Evolutionary conservation across 768 basidiomycete species (phyloP).

Genomic region (Boletus rex-veris): DNA sequence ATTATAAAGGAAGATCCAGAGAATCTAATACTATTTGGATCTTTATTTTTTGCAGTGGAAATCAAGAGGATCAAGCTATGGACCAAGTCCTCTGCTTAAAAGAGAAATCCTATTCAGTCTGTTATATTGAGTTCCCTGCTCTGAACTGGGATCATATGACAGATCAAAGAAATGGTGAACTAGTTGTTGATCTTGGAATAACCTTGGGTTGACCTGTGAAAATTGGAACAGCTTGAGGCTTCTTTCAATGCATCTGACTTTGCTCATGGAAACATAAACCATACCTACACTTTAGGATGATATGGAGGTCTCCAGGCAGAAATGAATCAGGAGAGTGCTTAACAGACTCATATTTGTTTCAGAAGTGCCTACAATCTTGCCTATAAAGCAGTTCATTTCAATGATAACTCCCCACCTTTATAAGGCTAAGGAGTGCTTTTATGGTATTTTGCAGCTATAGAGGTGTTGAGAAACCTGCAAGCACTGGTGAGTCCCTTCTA

Average conservation of each 20-base stretch:
- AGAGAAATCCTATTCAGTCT: background rate
- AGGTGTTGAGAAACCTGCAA: no score
- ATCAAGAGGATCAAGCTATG: background rate
- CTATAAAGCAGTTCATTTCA: background rate
- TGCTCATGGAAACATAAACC: background rate
- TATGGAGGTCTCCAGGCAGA: slow-evolving; percentile 3
- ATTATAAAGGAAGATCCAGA: no score
- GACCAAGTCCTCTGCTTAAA: background rate
- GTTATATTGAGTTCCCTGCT: background rate
- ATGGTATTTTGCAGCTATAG: no score
- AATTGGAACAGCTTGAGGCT: background rate
- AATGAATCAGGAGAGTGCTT: background rate
- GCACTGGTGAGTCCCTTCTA: no score
- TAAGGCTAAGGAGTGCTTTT: no score
- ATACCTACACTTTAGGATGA: background rate
- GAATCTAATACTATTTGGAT: background rate
- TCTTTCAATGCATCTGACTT: background rate
- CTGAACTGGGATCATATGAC: background rate
- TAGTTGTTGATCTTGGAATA: background rate
- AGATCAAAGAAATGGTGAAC: background rate
- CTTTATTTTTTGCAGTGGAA: background rate
- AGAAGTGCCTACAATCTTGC: background rate
- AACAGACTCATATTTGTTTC: background rate
- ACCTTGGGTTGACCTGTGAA: background rate
- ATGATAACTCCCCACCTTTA: background rate